Evolutionary conservation across 768 basidiomycete species (phyloP).

Genomic region (Leccinum longicurvipes): DNA sequence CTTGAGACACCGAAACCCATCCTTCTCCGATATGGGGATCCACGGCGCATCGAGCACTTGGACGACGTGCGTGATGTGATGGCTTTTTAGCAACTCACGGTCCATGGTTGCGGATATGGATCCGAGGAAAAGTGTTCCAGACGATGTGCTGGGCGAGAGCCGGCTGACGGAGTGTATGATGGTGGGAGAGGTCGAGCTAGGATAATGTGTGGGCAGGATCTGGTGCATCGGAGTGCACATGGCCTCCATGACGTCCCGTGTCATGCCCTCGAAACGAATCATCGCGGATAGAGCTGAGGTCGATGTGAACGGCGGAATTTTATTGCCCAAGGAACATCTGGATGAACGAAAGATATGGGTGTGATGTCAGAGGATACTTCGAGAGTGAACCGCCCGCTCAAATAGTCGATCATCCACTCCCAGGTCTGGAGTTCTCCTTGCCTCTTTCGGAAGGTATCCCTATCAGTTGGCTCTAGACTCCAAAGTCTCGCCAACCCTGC

Average conservation of each 20-base stretch:
- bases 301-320: constrained; percentile 1
- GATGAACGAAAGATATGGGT: neutral
- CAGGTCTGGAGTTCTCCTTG: constrained; percentile 14
- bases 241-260: constrained; percentile 74
- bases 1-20: constrained; percentile 54
- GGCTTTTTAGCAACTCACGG: constrained; percentile 43
- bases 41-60: constrained; percentile 67
- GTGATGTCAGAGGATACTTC: constrained; percentile 13
- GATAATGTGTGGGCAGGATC: constrained; percentile 46
- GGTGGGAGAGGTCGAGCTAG: constrained; percentile 14
- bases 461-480: constrained; percentile 18
- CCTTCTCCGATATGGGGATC: constrained; percentile 46
- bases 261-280: constrained; percentile 76
- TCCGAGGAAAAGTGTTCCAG: constrained; percentile 66
- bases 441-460: constrained; percentile 25
- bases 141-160: constrained; percentile 6
- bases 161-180: too few relatives aligned
- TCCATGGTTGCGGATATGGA: constrained; percentile 62
- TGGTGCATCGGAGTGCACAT: constrained; percentile 87
- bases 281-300: constrained; percentile 34
- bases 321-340: constrained; percentile 6
- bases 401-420: constrained; percentile 28
- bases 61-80: constrained; percentile 57
- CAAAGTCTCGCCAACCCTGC: neutral
- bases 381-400: constrained; percentile 12